Percentiles rank a stretch among this genome's conserved stretches.
phyloP scores from a whole-genome alignment of 2,329 filamentous ascomycete species.

The Botryotinia narcissicola region DNA sequence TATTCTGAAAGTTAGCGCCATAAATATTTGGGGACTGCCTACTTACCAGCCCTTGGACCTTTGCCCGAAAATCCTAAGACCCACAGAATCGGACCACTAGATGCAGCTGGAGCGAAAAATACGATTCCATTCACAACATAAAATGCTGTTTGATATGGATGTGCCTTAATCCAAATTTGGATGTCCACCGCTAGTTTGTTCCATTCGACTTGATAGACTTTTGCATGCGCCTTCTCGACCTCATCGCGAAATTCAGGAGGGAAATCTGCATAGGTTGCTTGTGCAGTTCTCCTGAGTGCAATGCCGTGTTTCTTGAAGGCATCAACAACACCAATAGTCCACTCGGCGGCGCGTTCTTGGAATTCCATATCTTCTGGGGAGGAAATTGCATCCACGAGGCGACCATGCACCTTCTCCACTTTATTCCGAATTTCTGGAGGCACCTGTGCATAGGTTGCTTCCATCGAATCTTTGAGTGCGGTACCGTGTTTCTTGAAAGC shows the following conservation, averaged over 20 bases:
- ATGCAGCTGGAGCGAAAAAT: conserved; percentile 8
- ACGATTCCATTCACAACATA: conserved; percentile 1
- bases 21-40: background rate
- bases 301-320: background rate
- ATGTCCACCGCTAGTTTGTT: background rate
- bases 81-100: conserved; percentile 6
- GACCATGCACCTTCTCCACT: background rate
- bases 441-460: background rate
- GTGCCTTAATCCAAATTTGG: background rate
- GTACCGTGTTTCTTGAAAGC: background rate
- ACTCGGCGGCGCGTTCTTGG: background rate
- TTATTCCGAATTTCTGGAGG: background rate
- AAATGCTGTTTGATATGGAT: conserved; percentile 2
- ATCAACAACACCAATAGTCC: background rate
- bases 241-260: background rate
- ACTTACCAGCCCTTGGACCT: conserved; percentile 9
- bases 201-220: background rate
- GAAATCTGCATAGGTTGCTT: background rate
- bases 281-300: background rate
- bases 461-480: background rate
- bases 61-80: background rate
- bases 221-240: background rate
- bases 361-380: background rate
- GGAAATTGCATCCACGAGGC: background rate
- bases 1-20: background rate